Evolutionary conservation across 345 rosid genomes (phyloP).

Genomic region (Gossypium anomalum): DNA sequence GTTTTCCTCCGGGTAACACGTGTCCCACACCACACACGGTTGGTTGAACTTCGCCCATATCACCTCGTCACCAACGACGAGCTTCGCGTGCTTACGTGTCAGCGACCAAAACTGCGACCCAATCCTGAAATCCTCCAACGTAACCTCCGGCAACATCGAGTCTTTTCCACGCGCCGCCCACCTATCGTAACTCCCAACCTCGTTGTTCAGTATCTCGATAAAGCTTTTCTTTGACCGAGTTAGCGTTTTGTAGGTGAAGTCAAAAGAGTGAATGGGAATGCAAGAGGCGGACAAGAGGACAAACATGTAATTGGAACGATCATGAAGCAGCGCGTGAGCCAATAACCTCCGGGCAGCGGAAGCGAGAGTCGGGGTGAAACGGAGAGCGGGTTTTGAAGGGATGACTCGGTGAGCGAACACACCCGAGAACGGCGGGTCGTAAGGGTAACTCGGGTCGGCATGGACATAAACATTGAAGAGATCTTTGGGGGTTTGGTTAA

Average conservation of each 20-base stretch:
- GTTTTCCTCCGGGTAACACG: slow-evolving; percentile 74
- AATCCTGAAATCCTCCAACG: slow-evolving; percentile 58
- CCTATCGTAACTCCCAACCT: slow-evolving; percentile 47
- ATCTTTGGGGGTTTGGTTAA: slow-evolving; percentile 26
- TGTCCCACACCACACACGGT: slow-evolving; percentile 43
- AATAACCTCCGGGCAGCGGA: slow-evolving; percentile 72
- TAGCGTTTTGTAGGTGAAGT: slow-evolving; percentile 45
- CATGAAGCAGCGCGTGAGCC: slow-evolving; percentile 68
- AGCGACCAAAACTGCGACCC: slow-evolving; percentile 87
- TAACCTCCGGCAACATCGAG: slow-evolving; percentile 76
- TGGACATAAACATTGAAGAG: slow-evolving; percentile 69
- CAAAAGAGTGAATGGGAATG: slow-evolving; percentile 60
- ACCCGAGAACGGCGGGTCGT: slow-evolving; percentile 50
- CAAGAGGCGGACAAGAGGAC: slow-evolving; percentile 68
- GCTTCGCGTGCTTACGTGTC: slow-evolving; percentile 69
- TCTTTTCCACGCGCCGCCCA: slow-evolving; percentile 76
- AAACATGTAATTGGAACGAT: slow-evolving; percentile 55
- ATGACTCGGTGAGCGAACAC: slow-evolving; percentile 53
- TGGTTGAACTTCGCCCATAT: slow-evolving; percentile 60
- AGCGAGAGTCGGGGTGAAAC: slow-evolving; percentile 53
- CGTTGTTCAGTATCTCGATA: slow-evolving; percentile 57
- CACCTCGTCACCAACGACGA: slow-evolving; percentile 46
- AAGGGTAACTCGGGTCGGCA: slow-evolving; percentile 53
- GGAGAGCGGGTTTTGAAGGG: slow-evolving; percentile 45
- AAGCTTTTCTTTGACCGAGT: slow-evolving; percentile 50